phyloP scores from a whole-genome alignment of 768 basidiomycete species.

The Termitomyces sp. region DNA sequence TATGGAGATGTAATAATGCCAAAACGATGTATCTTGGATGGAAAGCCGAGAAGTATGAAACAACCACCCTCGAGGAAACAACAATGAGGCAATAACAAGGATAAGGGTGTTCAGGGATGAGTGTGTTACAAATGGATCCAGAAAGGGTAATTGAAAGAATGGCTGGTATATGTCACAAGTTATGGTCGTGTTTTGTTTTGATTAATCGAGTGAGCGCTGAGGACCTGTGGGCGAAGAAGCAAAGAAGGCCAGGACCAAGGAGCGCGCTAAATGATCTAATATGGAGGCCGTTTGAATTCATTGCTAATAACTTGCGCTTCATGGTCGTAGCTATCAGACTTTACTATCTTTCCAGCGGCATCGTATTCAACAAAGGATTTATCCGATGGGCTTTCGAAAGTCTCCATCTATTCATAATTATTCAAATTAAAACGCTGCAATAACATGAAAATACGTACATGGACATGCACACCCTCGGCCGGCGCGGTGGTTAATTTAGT shows the following conservation, averaged over 20 bases:
- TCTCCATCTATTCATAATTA: constrained; percentile 51
- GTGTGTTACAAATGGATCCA: neutral
- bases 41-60: neutral
- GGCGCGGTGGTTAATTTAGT: constrained; percentile 30
- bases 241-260: neutral
- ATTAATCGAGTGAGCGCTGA: neutral
- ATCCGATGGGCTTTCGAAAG: constrained; percentile 46
- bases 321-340: constrained; percentile 44
- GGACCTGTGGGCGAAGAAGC: neutral
- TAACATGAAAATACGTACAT: constrained; percentile 28
- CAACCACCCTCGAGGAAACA: neutral
- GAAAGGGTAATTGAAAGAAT: neutral
- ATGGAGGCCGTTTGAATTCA: constrained; percentile 61
- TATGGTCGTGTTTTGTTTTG: no score
- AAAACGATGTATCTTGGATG: neutral
- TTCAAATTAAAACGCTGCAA: neutral
- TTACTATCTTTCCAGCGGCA: constrained; percentile 46
- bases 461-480: constrained; percentile 54
- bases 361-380: constrained; percentile 49
- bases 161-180: neutral
- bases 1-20: neutral
- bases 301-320: constrained; percentile 54
- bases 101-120: neutral
- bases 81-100: no score
- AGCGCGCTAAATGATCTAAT: constrained; percentile 18